phyloP scores from a whole-genome alignment of 2,329 filamentous ascomycete genomes.

The Penicillium paneum region DNA sequence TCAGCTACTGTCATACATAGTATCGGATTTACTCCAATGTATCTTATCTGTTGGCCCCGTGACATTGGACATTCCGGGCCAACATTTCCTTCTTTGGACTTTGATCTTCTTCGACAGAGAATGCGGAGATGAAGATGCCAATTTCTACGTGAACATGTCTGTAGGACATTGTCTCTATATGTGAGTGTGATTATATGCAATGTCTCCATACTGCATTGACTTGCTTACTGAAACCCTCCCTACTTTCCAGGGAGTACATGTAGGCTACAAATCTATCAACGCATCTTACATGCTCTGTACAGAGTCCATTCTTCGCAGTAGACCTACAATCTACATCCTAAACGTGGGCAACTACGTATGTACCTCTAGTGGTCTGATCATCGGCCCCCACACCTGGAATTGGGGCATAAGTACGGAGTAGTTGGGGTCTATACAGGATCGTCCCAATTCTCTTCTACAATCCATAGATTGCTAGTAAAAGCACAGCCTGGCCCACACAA shows the following conservation, averaged over 20 bases:
- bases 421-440: not conserved
- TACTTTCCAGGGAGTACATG: not conserved
- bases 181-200: too few species aligned
- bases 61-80: slow-evolving; percentile 10
- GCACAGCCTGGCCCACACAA: not conserved
- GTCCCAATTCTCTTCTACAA: not conserved
- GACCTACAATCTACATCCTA: not conserved
- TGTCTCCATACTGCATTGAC: not conserved
- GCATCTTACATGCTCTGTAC: not conserved
- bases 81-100: not conserved
- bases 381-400: slow-evolving; percentile 2
- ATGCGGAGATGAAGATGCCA: too few species aligned
- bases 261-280: not conserved
- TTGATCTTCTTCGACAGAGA: not conserved
- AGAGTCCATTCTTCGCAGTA: not conserved
- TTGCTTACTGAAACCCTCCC: not conserved
- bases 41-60: slow-evolving; percentile 19
- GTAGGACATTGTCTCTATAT: too few species aligned
- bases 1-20: not conserved
- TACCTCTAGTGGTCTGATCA: not conserved
- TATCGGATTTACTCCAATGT: slow-evolving; percentile 1
- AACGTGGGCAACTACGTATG: not conserved
- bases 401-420: too few species aligned
- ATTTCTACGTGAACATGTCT: too few species aligned
- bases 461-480: not conserved